Conservation (phyloP, 2,329 filamentous ascomycete species). For the Alternaria arbusti region DNA sequence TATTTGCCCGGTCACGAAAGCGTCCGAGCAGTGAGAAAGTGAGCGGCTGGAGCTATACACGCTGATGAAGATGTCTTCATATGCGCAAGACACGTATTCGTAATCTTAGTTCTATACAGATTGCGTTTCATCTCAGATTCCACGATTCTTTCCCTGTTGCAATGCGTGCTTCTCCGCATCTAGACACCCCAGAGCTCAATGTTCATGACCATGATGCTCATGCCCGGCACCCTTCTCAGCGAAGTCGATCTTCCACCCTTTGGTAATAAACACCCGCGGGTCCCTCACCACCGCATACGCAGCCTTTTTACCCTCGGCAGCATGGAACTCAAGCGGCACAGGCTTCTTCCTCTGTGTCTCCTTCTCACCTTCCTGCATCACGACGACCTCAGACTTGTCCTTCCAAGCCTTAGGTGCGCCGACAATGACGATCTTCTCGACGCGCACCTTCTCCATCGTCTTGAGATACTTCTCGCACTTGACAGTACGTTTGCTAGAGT, state of each 20-base stretch:
- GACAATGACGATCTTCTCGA: conserved; percentile 86
- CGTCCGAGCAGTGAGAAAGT: background rate
- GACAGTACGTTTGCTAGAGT: conserved; percentile 58
- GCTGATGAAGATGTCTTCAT: no score
- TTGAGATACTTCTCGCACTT: conserved; percentile 78
- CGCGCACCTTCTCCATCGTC: conserved; percentile 75
- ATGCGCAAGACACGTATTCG: background rate
- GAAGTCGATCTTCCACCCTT: conserved; percentile 69
- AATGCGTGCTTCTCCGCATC: background rate
- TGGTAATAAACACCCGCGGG: conserved; percentile 66
- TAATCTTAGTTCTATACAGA: background rate
- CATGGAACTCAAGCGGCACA: conserved; percentile 66
- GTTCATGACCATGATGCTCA: conserved; percentile 33
- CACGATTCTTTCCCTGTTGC: background rate
- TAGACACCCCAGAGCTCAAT: conserved; percentile 9
- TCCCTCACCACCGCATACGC: conserved; percentile 69
- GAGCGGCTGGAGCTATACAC: background rate
- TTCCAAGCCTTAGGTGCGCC: conserved; percentile 78
- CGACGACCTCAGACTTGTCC: conserved; percentile 65
- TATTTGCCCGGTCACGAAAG: background rate
- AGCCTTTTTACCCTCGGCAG: conserved; percentile 60
- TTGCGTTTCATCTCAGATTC: background rate
- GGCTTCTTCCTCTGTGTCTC: conserved; percentile 53
- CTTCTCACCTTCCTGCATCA: conserved; percentile 65
- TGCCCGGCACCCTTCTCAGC: conserved; percentile 20